Evolutionary conservation across 192 early-diverging fungal species (phyloP).

Genomic region (Jimgerdemannia lactiflua): DNA sequence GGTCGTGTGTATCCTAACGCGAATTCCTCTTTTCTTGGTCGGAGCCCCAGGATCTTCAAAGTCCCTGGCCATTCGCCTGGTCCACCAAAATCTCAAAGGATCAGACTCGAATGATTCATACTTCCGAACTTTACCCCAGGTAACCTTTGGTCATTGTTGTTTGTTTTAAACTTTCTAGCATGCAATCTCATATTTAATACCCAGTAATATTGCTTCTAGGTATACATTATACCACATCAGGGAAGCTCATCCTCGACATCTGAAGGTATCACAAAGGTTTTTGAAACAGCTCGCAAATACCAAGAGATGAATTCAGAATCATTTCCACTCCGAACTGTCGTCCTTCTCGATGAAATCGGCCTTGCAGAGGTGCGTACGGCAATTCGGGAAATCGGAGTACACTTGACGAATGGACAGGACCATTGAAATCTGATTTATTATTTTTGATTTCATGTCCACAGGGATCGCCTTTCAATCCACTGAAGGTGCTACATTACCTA

Average conservation of each 20-base stretch:
- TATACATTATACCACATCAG: not conserved
- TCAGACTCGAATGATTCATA: not conserved
- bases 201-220: not conserved
- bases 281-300: slow-evolving; percentile 4
- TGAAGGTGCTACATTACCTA: not conserved
- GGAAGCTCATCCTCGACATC: slow-evolving; percentile 9
- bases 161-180: too few species aligned
- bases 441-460: not conserved
- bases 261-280: slow-evolving; percentile 11
- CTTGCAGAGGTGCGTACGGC: not conserved
- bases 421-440: too few species aligned
- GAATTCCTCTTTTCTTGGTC: not conserved
- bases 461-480: not conserved
- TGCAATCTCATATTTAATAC: not conserved
- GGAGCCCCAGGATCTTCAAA: not conserved
- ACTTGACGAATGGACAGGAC: too few species aligned
- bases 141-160: too few species aligned
- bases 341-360: not conserved
- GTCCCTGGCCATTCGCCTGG: not conserved
- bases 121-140: not conserved
- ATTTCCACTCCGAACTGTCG: not conserved
- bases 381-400: too few species aligned
- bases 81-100: not conserved
- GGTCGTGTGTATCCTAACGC: not conserved
- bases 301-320: not conserved